Evolutionary conservation across 805 yeast genomes (phyloP), one percentile per base, ranked within the genome.

Genomic region (Pichia eremophila): DNA sequence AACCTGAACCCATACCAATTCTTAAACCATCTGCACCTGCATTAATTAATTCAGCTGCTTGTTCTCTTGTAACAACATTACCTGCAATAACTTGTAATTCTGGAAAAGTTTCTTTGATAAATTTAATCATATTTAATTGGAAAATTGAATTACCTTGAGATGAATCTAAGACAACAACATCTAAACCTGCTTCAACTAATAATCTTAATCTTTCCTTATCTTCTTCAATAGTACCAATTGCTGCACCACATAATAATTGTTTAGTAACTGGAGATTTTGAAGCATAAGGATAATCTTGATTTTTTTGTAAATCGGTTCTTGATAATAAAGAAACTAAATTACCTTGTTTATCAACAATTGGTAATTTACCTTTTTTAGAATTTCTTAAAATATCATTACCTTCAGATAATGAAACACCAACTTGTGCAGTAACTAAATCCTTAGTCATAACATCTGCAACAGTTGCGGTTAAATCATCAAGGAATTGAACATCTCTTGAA

Each of bases 1-100:
- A 88, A 63, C 99, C 99, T 34, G 98, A 87, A 66, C 99, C 99
- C 99, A 93, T 93, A 74, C 99, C 99, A 59, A 93, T 91, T 79
- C 98, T 88, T 62, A 93, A 77, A 67, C 90, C 98, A 68, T 93
- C 99, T 46, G 95, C 96, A 71, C 99, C 99, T 46, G 95, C 96
- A 60, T 77, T 83, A 61, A 89, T 91, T 64, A 93, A 78, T 63
- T 80, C 76, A 52, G 99, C 99, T 58, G 99, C 98, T 77, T 93
- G 99, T 70, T 91, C 99, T 70, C 99, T 85, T 57, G 97, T 90
- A 52, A 90, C 98, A 62, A 93, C 99, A 67, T 93, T 93, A 77
- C 99, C 99, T 52, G 95, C 99, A 70, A 93, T 81, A 56, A 93
- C 86, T 71, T 93, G 80, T 61, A 93, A 73, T 27, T 83, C 77